Percentiles rank a stretch among this genome's conserved stretches.
These are phyloP conservation scores for Isatis tinctoria DNA, from an alignment of 345 rosid genomes.

Conservation along the genomic window DNA sequence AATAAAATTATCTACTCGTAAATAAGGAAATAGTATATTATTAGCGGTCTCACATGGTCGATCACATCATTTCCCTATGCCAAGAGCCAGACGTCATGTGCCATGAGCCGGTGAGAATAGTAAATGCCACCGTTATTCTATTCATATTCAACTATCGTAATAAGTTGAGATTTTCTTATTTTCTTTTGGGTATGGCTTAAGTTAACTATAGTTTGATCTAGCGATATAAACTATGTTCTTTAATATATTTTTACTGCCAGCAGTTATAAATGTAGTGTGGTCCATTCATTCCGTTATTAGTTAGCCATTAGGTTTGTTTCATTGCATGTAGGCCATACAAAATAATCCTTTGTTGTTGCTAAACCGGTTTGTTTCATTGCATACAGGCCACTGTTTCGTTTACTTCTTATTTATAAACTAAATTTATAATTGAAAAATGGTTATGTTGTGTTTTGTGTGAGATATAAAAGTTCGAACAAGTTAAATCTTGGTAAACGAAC, in stretches of 20 bases:
- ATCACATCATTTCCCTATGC: constrained; percentile 15
- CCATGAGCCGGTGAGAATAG: background rate
- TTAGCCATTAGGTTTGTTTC: background rate
- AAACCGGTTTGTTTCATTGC: too few relatives aligned
- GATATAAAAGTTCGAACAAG: background rate
- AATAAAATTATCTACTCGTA: background rate
- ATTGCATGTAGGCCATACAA: background rate
- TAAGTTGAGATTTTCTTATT: background rate
- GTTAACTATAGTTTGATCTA: background rate
- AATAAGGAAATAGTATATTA: background rate
- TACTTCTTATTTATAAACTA: background rate
- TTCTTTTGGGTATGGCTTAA: background rate
- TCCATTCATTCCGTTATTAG: background rate
- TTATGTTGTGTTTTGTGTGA: background rate
- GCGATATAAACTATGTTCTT: background rate
- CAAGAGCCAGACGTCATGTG: constrained; percentile 7
- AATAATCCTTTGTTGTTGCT: background rate
- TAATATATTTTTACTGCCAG: background rate
- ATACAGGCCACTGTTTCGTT: background rate
- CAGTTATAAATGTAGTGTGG: background rate
- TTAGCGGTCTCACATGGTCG: background rate
- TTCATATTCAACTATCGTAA: background rate
- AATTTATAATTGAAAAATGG: background rate
- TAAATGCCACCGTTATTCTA: constrained; percentile 17
- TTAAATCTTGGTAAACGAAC: background rate